Evolutionary conservation across 352 stramenopile genomes (phyloP).

Genomic region (Plasmopara muralis): DNA sequence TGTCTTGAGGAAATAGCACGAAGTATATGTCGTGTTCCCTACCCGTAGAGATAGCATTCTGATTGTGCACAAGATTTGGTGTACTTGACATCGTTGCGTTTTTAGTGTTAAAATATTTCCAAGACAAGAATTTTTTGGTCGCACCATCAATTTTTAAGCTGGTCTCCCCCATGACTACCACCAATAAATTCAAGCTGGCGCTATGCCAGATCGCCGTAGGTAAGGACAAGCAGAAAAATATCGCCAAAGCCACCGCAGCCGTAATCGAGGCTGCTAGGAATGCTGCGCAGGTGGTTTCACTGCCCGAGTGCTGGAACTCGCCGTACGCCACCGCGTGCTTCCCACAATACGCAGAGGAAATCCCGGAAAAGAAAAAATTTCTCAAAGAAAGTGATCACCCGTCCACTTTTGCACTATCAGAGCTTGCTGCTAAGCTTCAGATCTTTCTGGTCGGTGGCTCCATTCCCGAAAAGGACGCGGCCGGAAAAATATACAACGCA

Average conservation of each 20-base stretch:
- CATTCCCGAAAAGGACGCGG: constrained; percentile 87
- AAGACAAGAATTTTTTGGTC: constrained; percentile 23
- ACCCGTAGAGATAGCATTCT: constrained; percentile 21
- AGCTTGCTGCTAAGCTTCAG: constrained; percentile 84
- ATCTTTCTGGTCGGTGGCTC: constrained; percentile 97
- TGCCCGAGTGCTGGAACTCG: constrained; percentile 96
- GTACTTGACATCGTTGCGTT: background rate
- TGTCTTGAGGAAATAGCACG: background rate
- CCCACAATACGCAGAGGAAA: constrained; percentile 94
- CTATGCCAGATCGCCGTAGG: constrained; percentile 95
- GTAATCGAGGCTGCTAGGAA: constrained; percentile 66
- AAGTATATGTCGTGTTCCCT: background rate
- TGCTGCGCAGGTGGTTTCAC: constrained; percentile 83
- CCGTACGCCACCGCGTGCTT: constrained; percentile 97
- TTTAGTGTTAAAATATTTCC: no score
- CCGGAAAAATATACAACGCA: constrained; percentile 97
- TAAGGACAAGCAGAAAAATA: constrained; percentile 79
- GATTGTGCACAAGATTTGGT: background rate
- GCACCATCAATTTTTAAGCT: constrained; percentile 27
- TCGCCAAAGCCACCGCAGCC: constrained; percentile 61
- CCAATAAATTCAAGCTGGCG: constrained; percentile 84
- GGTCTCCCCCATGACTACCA: constrained; percentile 31
- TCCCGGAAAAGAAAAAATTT: constrained; percentile 73
- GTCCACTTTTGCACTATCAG: constrained; percentile 84
- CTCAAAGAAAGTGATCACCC: constrained; percentile 60